Base-by-base conservation (phyloP, 2,329 filamentous ascomycete species). In the Xenoacremonium recifei region DNA sequence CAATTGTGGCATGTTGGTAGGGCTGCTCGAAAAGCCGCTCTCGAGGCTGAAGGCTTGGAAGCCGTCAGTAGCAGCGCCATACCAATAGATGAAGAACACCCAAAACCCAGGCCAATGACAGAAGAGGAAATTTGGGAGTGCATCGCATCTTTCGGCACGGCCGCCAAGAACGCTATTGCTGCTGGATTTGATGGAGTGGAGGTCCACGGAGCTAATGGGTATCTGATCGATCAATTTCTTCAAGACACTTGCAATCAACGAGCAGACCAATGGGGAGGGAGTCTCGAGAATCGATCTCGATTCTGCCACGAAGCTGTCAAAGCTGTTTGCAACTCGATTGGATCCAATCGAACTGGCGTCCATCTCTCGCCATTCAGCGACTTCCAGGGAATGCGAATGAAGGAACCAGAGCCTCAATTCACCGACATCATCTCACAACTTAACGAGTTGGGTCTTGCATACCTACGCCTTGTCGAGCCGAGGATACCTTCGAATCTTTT, bases 131-230 rank as follows among this genome's bases (percentile, higher is more conserved):
- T 91, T 39, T 67, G 80, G 35, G 61, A 72, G 2, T 70, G 82
- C 45, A 81, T 84, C 49, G 57, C 62, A 1, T 77, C 77, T 0
- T 89, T 75, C 60, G 76, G 71, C 0, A 69, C 66, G 0, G 75
- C 76, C 0, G 65, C 75, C 0, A 70, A 71, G 49, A 71, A 79
- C 9, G 76, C 85, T 0, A 61, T 87, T 0, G 68, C 70, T 0
- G 80, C 79, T 1, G 87, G 87, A 0, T 84, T 85, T 21, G 87
- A 92, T 53, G 82, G 80, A 1, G 77, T 91, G 34, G 87, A 91
- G 48, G 58, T 72, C 3, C 71, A 78, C 35, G 72, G 61, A 1
- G 77, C 75, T 0, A 80, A 83, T 42, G 80, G 80, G 0, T 85
- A 85, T 47, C 65, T 85, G 1, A 60, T 82, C 5, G 79, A 81